Conservation (phyloP, 2,329 filamentous ascomycete species). For the Diaporthe nobilis region DNA sequence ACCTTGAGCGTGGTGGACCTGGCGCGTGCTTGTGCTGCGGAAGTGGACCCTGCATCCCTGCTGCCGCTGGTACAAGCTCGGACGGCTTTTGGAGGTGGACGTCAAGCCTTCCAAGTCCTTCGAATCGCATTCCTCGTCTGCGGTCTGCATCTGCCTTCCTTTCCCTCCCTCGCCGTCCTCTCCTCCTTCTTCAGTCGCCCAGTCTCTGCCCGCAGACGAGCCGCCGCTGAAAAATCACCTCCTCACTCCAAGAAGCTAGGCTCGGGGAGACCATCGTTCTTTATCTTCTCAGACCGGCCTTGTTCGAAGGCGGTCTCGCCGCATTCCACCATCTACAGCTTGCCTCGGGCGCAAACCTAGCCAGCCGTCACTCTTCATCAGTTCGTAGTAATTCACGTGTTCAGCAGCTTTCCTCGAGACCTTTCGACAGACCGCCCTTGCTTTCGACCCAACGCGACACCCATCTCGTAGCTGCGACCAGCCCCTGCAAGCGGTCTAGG, state of each 20-base stretch:
- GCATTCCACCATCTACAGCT: slow-evolving; percentile 1
- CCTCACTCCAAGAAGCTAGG: neutral
- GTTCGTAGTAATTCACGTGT: neutral
- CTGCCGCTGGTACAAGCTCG: slow-evolving; percentile 7
- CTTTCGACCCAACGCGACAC: slow-evolving; percentile 8
- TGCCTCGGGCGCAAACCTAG: slow-evolving; percentile 30
- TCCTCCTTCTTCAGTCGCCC: neutral
- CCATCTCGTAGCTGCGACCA: neutral
- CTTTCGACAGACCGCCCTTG: neutral
- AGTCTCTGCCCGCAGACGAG: neutral
- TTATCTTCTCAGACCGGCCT: slow-evolving; percentile 15
- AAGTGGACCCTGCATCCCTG: slow-evolving; percentile 30
- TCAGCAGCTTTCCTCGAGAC: neutral
- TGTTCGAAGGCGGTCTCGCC: slow-evolving; percentile 24
- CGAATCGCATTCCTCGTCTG: slow-evolving; percentile 39
- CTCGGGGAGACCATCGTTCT: slow-evolving; percentile 14
- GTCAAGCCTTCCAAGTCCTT: slow-evolving; percentile 34
- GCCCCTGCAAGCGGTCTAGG: neutral
- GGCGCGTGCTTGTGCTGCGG: neutral
- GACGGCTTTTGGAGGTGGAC: slow-evolving; percentile 27
- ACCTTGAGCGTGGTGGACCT: neutral
- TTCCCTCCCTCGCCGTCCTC: neutral
- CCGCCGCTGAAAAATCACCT: neutral
- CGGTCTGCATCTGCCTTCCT: slow-evolving; percentile 41
- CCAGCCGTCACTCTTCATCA: neutral